These are phyloP conservation scores for Globisporangium uncinulatum DNA, from an alignment of 352 stramenopile genomes.

Conservation along the genomic window DNA sequence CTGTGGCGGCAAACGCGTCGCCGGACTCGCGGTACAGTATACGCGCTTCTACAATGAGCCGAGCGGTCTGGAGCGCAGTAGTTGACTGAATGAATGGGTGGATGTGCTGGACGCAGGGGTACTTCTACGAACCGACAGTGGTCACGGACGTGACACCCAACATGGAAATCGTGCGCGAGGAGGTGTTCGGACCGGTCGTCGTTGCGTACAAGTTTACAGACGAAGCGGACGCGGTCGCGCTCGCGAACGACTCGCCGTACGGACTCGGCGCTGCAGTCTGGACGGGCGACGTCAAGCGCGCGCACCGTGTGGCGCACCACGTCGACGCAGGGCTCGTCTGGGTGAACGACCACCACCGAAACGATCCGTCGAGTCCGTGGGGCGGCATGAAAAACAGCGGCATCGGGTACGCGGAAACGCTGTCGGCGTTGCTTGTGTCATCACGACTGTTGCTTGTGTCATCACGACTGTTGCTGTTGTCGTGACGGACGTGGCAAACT, in stretches of 20 bases:
- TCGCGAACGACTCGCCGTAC: conserved; percentile 80
- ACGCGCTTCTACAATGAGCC: too few species aligned
- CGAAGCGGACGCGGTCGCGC: conserved; percentile 64
- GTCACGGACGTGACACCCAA: conserved; percentile 58
- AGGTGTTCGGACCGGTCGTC: conserved; percentile 89
- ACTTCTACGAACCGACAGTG: conserved; percentile 93
- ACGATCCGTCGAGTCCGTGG: conserved; percentile 56
- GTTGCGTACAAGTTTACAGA: conserved; percentile 35
- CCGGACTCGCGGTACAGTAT: conserved; percentile 21
- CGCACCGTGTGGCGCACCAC: conserved; percentile 72
- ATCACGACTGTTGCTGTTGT: background rate
- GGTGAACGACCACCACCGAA: conserved; percentile 81
- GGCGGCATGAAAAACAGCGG: conserved; percentile 68
- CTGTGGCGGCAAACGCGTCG: conserved; percentile 57
- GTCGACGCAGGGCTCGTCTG: conserved; percentile 89
- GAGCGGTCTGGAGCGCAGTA: too few species aligned
- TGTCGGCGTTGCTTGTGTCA: background rate
- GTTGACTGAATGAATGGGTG: background rate
- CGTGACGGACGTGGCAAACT: background rate
- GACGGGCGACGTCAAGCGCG: conserved; percentile 70
- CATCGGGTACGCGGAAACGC: conserved; percentile 29
- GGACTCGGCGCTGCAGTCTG: conserved; percentile 84
- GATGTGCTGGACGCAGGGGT: conserved; percentile 24
- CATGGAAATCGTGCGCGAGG: conserved; percentile 81
- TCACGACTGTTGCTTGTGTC: background rate